phyloP scores from a whole-genome alignment of 345 rosid genomes.

The Eucalyptus pauciflora region DNA sequence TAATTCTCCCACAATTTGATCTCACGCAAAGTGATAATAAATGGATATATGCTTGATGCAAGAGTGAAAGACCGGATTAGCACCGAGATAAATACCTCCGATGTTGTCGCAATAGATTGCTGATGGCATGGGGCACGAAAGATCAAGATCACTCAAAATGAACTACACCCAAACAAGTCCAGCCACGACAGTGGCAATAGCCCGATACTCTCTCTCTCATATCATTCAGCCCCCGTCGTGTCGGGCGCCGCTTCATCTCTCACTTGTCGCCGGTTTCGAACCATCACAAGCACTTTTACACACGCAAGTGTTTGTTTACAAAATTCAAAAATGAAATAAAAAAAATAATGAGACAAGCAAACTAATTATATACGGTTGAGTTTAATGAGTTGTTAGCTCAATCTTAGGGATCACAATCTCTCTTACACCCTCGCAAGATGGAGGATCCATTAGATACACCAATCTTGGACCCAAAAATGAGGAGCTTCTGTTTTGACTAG shows the following conservation, averaged over 20 bases:
- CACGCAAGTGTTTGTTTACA: rapidly evolving
- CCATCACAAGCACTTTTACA: not conserved
- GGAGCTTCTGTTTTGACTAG: not conserved
- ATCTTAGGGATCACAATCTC: no score
- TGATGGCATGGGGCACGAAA: not conserved
- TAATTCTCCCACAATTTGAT: not conserved
- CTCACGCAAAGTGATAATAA: not conserved
- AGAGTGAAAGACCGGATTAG: not conserved
- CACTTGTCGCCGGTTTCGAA: not conserved
- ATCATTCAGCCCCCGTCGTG: not conserved
- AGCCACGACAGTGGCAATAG: not conserved
- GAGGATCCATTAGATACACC: not conserved
- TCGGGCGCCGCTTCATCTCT: not conserved
- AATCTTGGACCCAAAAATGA: not conserved
- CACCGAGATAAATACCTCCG: not conserved
- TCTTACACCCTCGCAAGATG: no score
- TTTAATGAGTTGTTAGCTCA: no score
- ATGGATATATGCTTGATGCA: not conserved
- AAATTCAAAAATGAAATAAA: not conserved
- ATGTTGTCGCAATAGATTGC: not conserved
- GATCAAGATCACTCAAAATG: rapidly evolving
- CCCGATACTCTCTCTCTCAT: not conserved
- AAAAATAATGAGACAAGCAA: not conserved
- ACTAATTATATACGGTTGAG: not conserved
- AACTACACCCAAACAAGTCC: not conserved